These are phyloP conservation scores for Plasmodium billcollinsi DNA, from an alignment of 169 alveolate species.

Conservation along the genomic window DNA sequence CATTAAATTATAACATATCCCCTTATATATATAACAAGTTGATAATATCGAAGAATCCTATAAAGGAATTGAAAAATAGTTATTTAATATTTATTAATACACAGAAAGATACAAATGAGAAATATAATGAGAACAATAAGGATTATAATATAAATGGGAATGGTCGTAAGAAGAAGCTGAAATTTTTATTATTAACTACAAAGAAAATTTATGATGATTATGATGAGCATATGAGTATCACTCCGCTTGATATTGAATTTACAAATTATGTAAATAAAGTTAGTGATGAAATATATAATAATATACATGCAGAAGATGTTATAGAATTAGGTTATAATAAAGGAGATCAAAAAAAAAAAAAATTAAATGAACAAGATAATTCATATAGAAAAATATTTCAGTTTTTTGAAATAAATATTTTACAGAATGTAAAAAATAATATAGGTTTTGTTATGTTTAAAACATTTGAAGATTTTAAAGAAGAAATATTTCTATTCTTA, in stretches of 20 bases:
- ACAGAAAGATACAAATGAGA: background rate
- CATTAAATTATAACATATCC: slow-evolving; percentile 48
- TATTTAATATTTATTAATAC: slow-evolving; percentile 69
- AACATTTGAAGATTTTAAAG: slow-evolving; percentile 55
- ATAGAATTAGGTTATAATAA: slow-evolving; percentile 36
- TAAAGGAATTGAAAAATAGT: slow-evolving; percentile 48
- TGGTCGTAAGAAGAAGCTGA: slow-evolving; percentile 23
- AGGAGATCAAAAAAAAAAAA: slow-evolving; percentile 61
- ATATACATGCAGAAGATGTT: slow-evolving; percentile 46
- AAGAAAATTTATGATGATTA: slow-evolving; percentile 24
- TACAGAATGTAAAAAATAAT: slow-evolving; percentile 39
- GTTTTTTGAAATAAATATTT: slow-evolving; percentile 58
- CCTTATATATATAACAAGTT: slow-evolving; percentile 40
- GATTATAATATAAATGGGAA: slow-evolving; percentile 4
- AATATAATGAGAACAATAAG: background rate
- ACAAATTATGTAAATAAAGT: slow-evolving; percentile 40
- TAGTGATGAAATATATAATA: slow-evolving; percentile 15
- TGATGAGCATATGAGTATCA: slow-evolving; percentile 12
- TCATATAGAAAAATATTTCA: slow-evolving; percentile 34
- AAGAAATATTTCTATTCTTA: slow-evolving; percentile 28
- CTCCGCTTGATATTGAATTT: slow-evolving; percentile 31
- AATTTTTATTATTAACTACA: slow-evolving; percentile 32
- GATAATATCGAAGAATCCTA: slow-evolving; percentile 52
- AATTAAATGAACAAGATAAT: slow-evolving; percentile 34
- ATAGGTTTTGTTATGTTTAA: slow-evolving; percentile 57